phyloP scores from a whole-genome alignment of 202 grass and related monocot genomes.

The Eragrostis tef region DNA sequence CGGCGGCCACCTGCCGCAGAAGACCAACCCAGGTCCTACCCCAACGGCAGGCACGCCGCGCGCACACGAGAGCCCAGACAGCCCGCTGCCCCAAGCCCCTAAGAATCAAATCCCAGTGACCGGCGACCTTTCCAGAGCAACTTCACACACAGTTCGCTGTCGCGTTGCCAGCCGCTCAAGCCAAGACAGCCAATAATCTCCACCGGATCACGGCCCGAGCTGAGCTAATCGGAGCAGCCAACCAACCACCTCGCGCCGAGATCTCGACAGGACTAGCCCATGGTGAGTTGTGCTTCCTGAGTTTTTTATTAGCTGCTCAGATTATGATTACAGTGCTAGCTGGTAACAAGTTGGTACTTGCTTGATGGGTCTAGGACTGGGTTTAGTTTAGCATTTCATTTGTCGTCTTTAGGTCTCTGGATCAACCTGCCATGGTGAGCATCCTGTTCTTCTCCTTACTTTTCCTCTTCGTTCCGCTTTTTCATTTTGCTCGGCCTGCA shows the following conservation, averaged over 20 bases:
- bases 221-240: constrained; percentile 30
- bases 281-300: constrained; percentile 41
- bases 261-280: constrained; percentile 53
- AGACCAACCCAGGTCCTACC: not conserved
- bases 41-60: constrained; percentile 24
- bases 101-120: constrained; percentile 47
- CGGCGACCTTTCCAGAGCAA: constrained; percentile 63
- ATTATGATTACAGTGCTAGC: constrained; percentile 38
- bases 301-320: constrained; percentile 33
- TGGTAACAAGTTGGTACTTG: constrained; percentile 28
- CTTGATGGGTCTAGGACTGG: constrained; percentile 38
- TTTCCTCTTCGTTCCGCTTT: not conserved
- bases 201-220: constrained; percentile 43
- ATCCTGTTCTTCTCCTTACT: not conserved
- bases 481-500: constrained; percentile 7
- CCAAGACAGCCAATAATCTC: constrained; percentile 42
- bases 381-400: constrained; percentile 42
- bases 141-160: constrained; percentile 23
- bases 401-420: constrained; percentile 37
- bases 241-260: constrained; percentile 39
- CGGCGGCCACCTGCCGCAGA: constrained; percentile 46
- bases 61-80: constrained; percentile 32
- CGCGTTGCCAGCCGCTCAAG: constrained; percentile 52
- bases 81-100: constrained; percentile 11
- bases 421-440: constrained; percentile 51